Evolutionary conservation across 768 basidiomycete genomes (phyloP), one percentile per base, ranked within the genome.

Genomic region (Lactarius sanguifluus): DNA sequence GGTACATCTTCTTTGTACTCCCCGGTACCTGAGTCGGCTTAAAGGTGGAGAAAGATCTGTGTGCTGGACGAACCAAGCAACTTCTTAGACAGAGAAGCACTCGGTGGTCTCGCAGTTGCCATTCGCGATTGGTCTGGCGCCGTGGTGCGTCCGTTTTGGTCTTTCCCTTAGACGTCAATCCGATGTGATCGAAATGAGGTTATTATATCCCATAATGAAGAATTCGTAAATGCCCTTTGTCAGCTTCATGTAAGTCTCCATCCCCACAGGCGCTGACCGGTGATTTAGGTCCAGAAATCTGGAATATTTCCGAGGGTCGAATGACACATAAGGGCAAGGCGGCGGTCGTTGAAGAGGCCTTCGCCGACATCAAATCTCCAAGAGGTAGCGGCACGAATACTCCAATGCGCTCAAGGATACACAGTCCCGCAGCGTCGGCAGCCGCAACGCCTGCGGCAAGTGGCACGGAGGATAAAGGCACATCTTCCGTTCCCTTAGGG

Each of bases 41-140:
- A 64, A 34, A 69, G 54, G 28, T 59, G 52, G 67, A 57, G 38
- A 58, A 59, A 85, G 84, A 88, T 89, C 70, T 90, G 90, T 73
- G 79, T 91, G 16, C 83, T 94, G 40, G 93, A 95, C 75, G 92
- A 94, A 77, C 94, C 94, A 41, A 96, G 92, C 75, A 98, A 98
- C 79, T 98, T 98, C 83, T 85, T 98, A 81, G 95, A 97, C 76
- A 88, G 96, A 70, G 96, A 98, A 76, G 94, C 95, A 25, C 81
- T 98, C 23, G 96, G 96, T 70, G 96, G 96, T 66, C 81, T 98
- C 50, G 94, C 96, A 41, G 88, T 96, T 32, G 96, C 96, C 54
- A 98, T 98, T 78, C 88, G 85, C 69, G 92, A 96, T 69, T 98
- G 96, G 96, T 86, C 86, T 57, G 96, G 96, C 64, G 94, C 92